phyloP scores from a whole-genome alignment of 1,139 yeast genomes.

The Saccharomyces pastorianus region DNA sequence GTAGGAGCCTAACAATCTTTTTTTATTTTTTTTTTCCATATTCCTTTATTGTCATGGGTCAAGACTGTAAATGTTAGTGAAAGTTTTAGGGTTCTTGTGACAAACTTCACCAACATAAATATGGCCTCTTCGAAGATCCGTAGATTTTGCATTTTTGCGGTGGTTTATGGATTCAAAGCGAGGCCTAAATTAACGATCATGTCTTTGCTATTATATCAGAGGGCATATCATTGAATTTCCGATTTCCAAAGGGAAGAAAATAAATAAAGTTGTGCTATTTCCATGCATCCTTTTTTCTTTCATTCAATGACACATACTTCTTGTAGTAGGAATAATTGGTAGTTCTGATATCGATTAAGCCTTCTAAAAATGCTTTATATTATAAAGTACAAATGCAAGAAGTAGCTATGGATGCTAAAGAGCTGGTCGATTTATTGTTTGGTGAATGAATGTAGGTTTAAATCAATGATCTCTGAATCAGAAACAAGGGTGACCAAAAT shows the following conservation, averaged over 20 bases:
- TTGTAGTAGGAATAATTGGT: neutral
- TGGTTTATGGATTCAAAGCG: conserved; percentile 65
- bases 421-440: neutral
- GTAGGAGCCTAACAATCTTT: neutral
- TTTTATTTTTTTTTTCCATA: too few relatives aligned
- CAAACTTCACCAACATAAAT: neutral
- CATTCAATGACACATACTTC: conserved; percentile 20
- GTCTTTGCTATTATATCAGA: conserved; percentile 5
- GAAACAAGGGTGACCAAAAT: conserved; percentile 14
- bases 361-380: neutral
- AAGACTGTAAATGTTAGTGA: neutral
- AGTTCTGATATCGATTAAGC: neutral
- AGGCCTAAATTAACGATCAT: conserved; percentile 43
- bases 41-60: neutral
- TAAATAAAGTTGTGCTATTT: neutral
- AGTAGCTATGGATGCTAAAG: neutral
- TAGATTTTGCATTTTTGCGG: conserved; percentile 37
- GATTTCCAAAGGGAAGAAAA: neutral
- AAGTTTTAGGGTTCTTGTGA: neutral
- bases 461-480: neutral
- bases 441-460: neutral
- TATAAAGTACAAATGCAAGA: neutral
- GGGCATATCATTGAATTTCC: conserved; percentile 19
- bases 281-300: conserved; percentile 2
- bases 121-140: conserved; percentile 66